phyloP scores from a whole-genome alignment of 495 filamentous ascomycete genomes.

The Penicillium subrubescens region DNA sequence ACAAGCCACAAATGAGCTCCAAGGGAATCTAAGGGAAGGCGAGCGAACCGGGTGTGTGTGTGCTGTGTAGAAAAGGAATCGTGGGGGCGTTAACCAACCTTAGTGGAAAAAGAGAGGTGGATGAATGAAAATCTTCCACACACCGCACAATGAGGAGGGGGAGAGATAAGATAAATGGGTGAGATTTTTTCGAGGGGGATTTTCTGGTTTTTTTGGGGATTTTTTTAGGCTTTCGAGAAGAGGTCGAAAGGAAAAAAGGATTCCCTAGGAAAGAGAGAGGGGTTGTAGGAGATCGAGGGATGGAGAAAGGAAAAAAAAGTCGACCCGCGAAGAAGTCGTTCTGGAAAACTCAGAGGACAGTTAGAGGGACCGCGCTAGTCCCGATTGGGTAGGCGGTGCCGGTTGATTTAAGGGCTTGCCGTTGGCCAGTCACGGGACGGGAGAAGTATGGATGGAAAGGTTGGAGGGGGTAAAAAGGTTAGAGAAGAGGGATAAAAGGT shows the following conservation, averaged over 20 bases:
- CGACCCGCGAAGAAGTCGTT: constrained; percentile 43
- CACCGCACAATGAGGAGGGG: constrained; percentile 42
- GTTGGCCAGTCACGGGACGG: constrained; percentile 9
- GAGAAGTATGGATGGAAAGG: neutral
- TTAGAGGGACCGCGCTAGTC: constrained; percentile 29
- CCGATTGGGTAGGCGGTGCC: constrained; percentile 12
- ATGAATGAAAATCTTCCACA: constrained; percentile 42
- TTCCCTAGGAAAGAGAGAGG: constrained; percentile 44
- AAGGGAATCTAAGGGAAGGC: neutral
- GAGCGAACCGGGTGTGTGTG: neutral
- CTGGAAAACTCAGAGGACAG: constrained; percentile 43
- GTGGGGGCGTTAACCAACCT: constrained; percentile 26
- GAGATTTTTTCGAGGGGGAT: constrained; percentile 28
- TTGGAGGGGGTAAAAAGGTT: neutral
- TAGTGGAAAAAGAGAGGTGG: constrained; percentile 25
- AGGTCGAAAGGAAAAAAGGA: constrained; percentile 42
- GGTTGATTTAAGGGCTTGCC: constrained; percentile 30
- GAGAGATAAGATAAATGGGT: constrained; percentile 37
- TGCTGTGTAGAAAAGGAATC: neutral
- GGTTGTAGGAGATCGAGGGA: constrained; percentile 40
- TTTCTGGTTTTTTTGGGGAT: constrained; percentile 43
- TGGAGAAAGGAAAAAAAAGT: constrained; percentile 39
- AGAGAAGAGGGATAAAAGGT: neutral
- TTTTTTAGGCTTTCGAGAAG: constrained; percentile 50
- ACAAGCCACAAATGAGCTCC: neutral